Base-by-base conservation (phyloP, 78 protist genomes). In the Dictyostelium intermedium region DNA sequence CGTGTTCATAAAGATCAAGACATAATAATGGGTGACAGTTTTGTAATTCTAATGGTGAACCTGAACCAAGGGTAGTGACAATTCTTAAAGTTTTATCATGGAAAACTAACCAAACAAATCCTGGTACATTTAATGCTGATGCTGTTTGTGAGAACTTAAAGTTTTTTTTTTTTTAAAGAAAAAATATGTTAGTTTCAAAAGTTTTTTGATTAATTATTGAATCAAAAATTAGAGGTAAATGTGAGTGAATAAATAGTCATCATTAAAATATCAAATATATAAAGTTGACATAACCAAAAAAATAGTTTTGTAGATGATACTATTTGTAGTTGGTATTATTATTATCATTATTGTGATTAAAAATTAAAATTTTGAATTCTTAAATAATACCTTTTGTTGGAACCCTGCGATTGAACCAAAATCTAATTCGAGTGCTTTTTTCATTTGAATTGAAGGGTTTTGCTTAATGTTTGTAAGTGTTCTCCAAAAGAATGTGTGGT, bases 31-130 rank as follows among this genome's bases (percentile, higher is more conserved):
- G 94, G n/a, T 80, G 56, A 14, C 86, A 43, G 39, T 80, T 80
- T 5, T 63, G 61, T 74, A 89, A 81, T 80, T 89, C 87, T 18
- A 70, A 89, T 89, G 94, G 94, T 89, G 94, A 89, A 78, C 94
- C 94, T 8, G 37, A 8, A 8, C 74, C 94, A 69, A 81, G 69
- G 18, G 94, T 89, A 20, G 82, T 69, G 8, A 89, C 34, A 60
- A 89, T 50, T 70, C 72, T 72, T 20, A 89, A 66, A 45, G 94
- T 32, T 80, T 80, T 89, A 89, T 80, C 94, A n/a, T 83, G 94
- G 94, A 89, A 89, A 32, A 89, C 87, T 39, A 89, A 89, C 94
- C 94, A 89, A 18, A 76, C 69, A 37, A 25, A 89, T 10, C 94
- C 94, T 39, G 82, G 70, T 32, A 27, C 37, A 47, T 63, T 66